These are phyloP conservation scores for Coemansia sp. DNA, from an alignment of 192 early-diverging fungal species.

Conservation along the genomic window DNA sequence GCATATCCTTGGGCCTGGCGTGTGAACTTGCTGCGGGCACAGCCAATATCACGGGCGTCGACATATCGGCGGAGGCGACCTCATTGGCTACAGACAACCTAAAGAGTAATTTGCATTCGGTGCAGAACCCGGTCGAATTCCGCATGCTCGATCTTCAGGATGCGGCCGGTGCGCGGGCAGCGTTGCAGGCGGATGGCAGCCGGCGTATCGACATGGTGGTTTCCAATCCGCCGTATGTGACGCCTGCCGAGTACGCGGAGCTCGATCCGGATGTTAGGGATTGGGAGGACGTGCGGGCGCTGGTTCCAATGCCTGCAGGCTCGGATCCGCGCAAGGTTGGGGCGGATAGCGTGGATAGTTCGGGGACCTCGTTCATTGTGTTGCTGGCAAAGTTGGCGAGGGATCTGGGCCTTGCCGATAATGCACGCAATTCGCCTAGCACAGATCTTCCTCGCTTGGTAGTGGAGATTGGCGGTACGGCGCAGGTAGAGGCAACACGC, in stretches of 20 bases:
- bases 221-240: constrained; percentile 89
- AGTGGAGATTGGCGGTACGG: constrained; percentile 74
- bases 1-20: constrained; percentile 70
- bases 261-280: constrained; percentile 69
- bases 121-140: constrained; percentile 47
- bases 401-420: constrained; percentile 2
- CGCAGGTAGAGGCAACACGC: constrained; percentile 56
- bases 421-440: background rate
- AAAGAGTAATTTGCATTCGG: constrained; percentile 7
- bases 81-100: constrained; percentile 57
- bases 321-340: constrained; percentile 25
- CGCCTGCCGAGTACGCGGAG: constrained; percentile 56
- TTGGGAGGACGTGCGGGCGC: constrained; percentile 81
- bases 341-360: too few species aligned
- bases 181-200: background rate
- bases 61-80: constrained; percentile 61
- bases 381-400: constrained; percentile 20
- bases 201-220: constrained; percentile 66
- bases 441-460: constrained; percentile 58
- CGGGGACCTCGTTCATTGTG: constrained; percentile 19
- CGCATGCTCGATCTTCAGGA: constrained; percentile 36
- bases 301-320: constrained; percentile 41
- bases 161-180: background rate
- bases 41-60: constrained; percentile 54
- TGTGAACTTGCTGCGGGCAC: constrained; percentile 47